Base-by-base conservation (phyloP, 1,139 yeast species). In the Pichia sp. region DNA sequence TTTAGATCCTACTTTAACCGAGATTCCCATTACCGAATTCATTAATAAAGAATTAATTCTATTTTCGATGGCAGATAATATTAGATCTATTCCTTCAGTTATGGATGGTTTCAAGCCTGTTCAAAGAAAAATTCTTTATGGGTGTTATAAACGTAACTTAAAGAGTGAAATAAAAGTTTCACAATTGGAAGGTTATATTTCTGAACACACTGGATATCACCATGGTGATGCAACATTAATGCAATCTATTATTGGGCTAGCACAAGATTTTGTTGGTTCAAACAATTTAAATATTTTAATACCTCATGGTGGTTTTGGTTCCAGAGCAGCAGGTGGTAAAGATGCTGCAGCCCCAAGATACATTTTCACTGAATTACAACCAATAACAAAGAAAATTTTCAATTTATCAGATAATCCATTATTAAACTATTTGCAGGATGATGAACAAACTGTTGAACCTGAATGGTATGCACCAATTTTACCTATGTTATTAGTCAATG, bases 311-410 rank as follows among this genome's bases (percentile, higher is more conserved):
- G 85, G 90, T 27, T 94, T 94, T 65, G 99, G 99, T 76, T 84
- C 97, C 2, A 80, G 99, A 69, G 92, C 95, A 39, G 77, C 89
- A 34, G 98, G 99, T 67, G 99, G 99, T 71, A 94, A 94, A 65
- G 98, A 94, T 72, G 94, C 89, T 25, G 87, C 97, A n/a, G 97
- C 97, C 40, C 85, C 97, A 52, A 90, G 99, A 78, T 94, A 94
- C 72, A 90, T 94, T 67, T 87, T 79, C 65, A 94, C 99, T 0
- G 92, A 87, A 60, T 69, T 92, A 57, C 80, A 79, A 52, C 80
- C 83, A 29, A 73, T 94, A 41, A 85, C 98, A 0, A 73, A 85
- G 54, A 79, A 73, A 46, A 76, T 90, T 8, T 89, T 90, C 67
- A 82, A 85, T 58, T 80, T 87, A 0, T 74, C 81, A 46, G 99